Base-by-base conservation (phyloP, 352 stramenopile species). In the Pythium rishiriense region DNA sequence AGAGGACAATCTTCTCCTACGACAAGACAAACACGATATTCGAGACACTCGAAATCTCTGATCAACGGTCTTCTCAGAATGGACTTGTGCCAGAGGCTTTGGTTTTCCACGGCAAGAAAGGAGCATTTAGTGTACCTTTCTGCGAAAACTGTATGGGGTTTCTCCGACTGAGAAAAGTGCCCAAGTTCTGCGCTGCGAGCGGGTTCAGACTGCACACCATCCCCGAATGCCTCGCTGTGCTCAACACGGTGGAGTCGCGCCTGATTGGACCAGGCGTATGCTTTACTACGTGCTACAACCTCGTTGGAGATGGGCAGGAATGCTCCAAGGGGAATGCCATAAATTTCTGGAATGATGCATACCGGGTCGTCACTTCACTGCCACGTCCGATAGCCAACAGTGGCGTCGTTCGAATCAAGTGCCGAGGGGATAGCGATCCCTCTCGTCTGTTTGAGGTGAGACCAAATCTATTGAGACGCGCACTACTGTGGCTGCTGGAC, bases 281-380 rank as follows among this genome's bases (percentile, higher is more conserved):
- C 7, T 62, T 62, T 43, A 62, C 54, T 3, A n/a, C 54, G 17
- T 62, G 54, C n/a, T 62, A 53, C 54, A 62, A 62, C 6, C 31
- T 62, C 47, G n/a, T 3, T 2, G 54, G 54, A 4, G 21, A 3
- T 19, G 54, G 42, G 15, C 54, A 62, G 29, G 54, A 62, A 17
- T 51, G 54, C 28, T 51, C 33, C 7, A 25, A 31, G 10, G 54
- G 54, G 8, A 15, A 62, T 21, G 17, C 25, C 15, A 62, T 62
- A 9, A 62, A 22, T 21, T 64, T 42, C 14, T 64, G 46, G 57
- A 64, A 64, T n/a, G 47, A 64, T 19, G 57, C 57, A 24, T 64
- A 28, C 25, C 41, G 19, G 15, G 37, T 64, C 1, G 46, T 50
- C 12, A 15, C 21, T 28, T 45, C 33, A 15, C 45, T 64, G 2